Base-by-base conservation (phyloP, 257 asterid genomes). In the Primulina eburnea region DNA sequence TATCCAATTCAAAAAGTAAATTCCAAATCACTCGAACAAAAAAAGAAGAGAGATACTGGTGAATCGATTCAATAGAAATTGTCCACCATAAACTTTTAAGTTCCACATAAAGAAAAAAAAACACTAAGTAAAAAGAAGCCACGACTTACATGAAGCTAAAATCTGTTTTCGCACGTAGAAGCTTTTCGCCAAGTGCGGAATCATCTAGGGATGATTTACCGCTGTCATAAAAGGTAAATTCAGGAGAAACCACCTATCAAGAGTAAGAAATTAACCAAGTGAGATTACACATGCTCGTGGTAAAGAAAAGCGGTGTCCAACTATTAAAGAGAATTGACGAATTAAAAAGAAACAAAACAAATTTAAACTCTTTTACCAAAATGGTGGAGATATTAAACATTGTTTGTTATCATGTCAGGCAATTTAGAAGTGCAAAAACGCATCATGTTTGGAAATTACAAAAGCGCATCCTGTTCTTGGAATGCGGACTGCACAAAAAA, bases 91-190 rank as follows among this genome's bases (percentile, higher is more conserved):
- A 37, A 35, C 61, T 69, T 65, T 71, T 66, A 18, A 52, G 72
- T 61, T 53, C 50, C 64, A 38, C 50, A 8, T 10, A 38, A 38
- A 8, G 50, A 10, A 35, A 35, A 35, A 35, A 28, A 4, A 38
- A 38, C 50, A 38, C 14, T 38, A 10, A 76, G 68, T 50, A 73
- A 60, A 43, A 76, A 65, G 60, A 72, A 64, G 69, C 68, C 32
- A 76, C 17, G 72, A 76, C 94, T 87, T 84, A 93, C 99, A 93
- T 93, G 89, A 93, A 86, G 86, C 96, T 93, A 73, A 93, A 68
- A 76, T 93, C 99, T 76, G 92, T 82, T 89, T 93, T 93, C 58
- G 99, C 99, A 29, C 99, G 97, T 64, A 93, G 92, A 82, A 93
- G 94, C 90, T 86, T 90, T 85, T 93, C 99, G 71, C 96, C 91